Conservation (phyloP, 2,329 filamentous ascomycete species). For the Colletotrichum euphorbiae region DNA sequence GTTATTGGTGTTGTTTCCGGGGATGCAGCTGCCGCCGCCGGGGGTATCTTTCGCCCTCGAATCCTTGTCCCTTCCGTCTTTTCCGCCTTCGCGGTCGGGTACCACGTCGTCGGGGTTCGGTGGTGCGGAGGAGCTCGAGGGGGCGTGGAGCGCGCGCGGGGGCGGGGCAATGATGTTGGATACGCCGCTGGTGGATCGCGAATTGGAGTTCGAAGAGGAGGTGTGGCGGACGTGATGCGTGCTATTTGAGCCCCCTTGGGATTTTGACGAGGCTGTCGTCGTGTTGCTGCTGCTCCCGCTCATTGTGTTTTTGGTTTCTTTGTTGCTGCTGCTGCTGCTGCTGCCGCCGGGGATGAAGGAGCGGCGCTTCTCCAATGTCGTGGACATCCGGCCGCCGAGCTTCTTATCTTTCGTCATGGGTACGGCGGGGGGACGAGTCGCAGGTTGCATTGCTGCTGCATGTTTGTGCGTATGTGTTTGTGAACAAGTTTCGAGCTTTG, state of each 20-base stretch:
- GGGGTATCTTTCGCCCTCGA: constrained; percentile 37
- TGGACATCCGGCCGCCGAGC: constrained; percentile 37
- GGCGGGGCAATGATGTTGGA: constrained; percentile 53
- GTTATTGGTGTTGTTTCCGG: constrained; percentile 41
- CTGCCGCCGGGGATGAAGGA: constrained; percentile 43
- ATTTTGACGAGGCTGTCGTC: constrained; percentile 1
- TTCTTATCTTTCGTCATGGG: constrained; percentile 42
- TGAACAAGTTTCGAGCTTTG: neutral
- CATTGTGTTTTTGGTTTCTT: constrained; percentile 1
- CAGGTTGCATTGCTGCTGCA: constrained; percentile 34
- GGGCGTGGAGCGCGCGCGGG: constrained; percentile 54
- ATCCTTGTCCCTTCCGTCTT: constrained; percentile 46
- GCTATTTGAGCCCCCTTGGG: constrained; percentile 32
- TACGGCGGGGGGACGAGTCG: constrained; percentile 23
- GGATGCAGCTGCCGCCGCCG: constrained; percentile 1
- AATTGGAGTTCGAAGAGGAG: constrained; percentile 42
- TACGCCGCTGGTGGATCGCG: constrained; percentile 41
- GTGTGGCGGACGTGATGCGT: constrained; percentile 47
- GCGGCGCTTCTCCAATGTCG: constrained; percentile 58
- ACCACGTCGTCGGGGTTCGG: constrained; percentile 45
- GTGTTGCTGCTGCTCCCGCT: constrained; percentile 41
- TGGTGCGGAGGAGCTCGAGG: constrained; percentile 46
- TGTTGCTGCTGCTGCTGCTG: constrained; percentile 43
- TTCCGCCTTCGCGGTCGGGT: constrained; percentile 9
- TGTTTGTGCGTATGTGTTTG: constrained; percentile 20